phyloP scores from a whole-genome alignment of 768 basidiomycete species.

The Hysterangium stoloniferum region DNA sequence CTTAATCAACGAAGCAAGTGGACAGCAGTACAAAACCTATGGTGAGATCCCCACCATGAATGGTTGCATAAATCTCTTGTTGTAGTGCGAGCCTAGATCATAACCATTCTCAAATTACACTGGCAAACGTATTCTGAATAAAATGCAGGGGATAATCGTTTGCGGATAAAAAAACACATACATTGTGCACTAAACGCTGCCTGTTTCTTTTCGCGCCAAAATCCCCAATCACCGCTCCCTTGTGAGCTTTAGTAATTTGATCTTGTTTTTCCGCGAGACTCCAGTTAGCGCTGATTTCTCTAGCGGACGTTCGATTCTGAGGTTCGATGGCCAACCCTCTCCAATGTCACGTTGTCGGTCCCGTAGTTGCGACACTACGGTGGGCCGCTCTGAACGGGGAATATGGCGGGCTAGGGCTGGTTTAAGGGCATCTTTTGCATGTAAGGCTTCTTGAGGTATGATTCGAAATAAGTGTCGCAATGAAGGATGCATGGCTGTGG shows the following conservation, averaged over 20 bases:
- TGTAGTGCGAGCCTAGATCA: no score
- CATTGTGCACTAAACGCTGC: background rate
- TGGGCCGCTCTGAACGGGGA: conserved; percentile 8
- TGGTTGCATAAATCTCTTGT: no score
- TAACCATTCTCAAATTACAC: no score
- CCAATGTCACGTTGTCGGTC: background rate
- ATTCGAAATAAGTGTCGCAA: conserved; percentile 4
- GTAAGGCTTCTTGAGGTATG: background rate
- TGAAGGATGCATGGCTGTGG: background rate
- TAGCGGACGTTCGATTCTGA: conserved; percentile 8
- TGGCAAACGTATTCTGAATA: no score
- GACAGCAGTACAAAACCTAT: no score
- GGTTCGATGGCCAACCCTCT: conserved; percentile 9
- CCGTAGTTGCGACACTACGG: conserved; percentile 4
- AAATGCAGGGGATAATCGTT: no score
- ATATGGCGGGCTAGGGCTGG: conserved; percentile 1
- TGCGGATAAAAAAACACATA: background rate
- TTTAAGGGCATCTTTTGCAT: background rate
- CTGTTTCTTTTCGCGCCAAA: background rate
- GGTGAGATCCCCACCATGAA: no score
- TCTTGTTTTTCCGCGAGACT: conserved; percentile 3
- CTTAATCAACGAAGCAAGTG: no score
- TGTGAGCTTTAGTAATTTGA: background rate
- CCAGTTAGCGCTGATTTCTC: background rate
- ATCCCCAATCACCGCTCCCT: conserved; percentile 9